Percentiles rank a stretch among this genome's conserved stretches.
These are phyloP conservation scores for Cyphellophora europaea DNA, from an alignment of 2,329 filamentous ascomycete species.

Conservation along the genomic window DNA sequence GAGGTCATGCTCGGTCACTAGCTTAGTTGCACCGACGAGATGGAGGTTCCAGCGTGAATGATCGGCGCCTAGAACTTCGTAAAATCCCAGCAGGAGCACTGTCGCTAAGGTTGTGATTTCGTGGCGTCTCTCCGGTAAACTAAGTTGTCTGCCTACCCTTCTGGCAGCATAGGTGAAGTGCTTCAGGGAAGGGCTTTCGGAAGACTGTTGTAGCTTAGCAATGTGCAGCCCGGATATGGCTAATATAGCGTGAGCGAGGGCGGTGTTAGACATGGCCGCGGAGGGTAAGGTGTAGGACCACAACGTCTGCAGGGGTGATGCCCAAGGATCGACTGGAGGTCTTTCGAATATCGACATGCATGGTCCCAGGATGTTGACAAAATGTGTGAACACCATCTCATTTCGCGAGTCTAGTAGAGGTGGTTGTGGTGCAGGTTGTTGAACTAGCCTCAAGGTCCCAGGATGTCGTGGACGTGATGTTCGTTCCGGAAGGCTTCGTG, in stretches of 20 bases:
- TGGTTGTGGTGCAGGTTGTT: constrained; percentile 37
- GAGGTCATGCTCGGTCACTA: constrained; percentile 76
- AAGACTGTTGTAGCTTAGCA: constrained; percentile 65
- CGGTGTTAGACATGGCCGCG: constrained; percentile 74
- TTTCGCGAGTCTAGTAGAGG: constrained; percentile 74
- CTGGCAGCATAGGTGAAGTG: constrained; percentile 85
- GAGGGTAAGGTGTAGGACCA: constrained; percentile 75
- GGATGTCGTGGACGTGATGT: too few relatives aligned
- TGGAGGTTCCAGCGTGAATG: constrained; percentile 95
- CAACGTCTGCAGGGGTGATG: constrained; percentile 47
- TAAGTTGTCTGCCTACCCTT: constrained; percentile 66
- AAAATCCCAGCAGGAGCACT: constrained; percentile 76
- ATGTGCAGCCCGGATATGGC: constrained; percentile 82
- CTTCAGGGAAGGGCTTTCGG: constrained; percentile 71
- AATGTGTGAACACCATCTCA: constrained; percentile 79
- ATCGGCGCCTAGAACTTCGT: constrained; percentile 89
- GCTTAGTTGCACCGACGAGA: constrained; percentile 63
- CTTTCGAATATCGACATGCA: constrained; percentile 82
- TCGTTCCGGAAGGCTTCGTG: too few relatives aligned
- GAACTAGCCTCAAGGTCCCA: constrained; percentile 3
- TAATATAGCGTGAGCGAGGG: constrained; percentile 80
- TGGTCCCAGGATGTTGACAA: constrained; percentile 79
- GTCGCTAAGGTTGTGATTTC: constrained; percentile 80
- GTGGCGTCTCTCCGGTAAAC: constrained; percentile 57
- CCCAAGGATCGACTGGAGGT: constrained; percentile 52